Evolutionary conservation across 1,284 basidiomycete genomes (phyloP).

Genomic region (Baeospora myosura): DNA sequence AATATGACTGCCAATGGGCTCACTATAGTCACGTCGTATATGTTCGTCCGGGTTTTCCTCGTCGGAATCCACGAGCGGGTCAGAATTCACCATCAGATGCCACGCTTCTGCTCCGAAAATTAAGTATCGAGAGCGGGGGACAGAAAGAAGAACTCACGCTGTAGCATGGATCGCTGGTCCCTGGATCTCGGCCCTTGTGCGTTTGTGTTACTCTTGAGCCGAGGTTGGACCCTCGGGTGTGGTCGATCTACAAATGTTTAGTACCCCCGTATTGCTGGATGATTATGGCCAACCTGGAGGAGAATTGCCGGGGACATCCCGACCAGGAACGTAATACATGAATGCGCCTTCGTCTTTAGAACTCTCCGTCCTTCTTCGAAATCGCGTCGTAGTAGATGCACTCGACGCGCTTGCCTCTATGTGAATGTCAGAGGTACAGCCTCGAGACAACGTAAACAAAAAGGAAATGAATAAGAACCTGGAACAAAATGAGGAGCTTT

Average conservation of each 20-base stretch:
- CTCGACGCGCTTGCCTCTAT: constrained; percentile 3
- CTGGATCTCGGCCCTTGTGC: not conserved
- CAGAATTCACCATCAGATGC: constrained; percentile 52
- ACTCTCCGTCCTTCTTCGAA: constrained; percentile 9
- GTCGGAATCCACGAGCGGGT: constrained; percentile 67
- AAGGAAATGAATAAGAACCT: too few species aligned
- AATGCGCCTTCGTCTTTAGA: constrained; percentile 29
- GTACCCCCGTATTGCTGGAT: too few species aligned
- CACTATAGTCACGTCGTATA: constrained; percentile 57
- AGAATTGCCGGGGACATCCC: too few species aligned
- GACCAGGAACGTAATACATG: constrained; percentile 36
- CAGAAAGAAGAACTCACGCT: constrained; percentile 3
- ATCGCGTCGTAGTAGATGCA: constrained; percentile 12
- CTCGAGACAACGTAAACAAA: too few species aligned
- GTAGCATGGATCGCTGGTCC: constrained; percentile 1
- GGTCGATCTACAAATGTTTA: not conserved
- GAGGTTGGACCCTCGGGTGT: too few species aligned
- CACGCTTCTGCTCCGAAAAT: constrained; percentile 49
- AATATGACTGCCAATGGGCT: constrained; percentile 16
- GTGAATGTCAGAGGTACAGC: too few species aligned
- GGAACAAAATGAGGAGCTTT: constrained; percentile 38
- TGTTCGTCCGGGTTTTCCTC: constrained; percentile 61
- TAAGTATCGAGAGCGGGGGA: constrained; percentile 6
- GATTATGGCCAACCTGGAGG: too few species aligned
- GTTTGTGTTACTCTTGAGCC: too few species aligned